These are phyloP conservation scores for Rhodofomes roseus DNA, from an alignment of 1,284 basidiomycete species.

Conservation along the genomic window DNA sequence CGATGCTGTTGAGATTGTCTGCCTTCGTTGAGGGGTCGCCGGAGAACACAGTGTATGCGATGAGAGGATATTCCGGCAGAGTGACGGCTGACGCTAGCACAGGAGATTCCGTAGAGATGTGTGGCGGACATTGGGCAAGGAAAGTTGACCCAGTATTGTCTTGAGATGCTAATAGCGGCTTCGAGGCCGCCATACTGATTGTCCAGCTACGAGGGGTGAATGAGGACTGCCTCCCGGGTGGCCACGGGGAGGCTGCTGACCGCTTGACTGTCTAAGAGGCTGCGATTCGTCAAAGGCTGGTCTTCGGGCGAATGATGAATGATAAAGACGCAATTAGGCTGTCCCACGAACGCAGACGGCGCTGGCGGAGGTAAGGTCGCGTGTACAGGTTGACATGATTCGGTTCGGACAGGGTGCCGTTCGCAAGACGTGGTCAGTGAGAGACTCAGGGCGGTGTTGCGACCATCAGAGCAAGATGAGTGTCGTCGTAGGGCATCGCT, in stretches of 20 bases:
- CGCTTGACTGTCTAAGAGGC: background rate
- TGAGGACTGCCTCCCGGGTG: background rate
- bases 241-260: background rate
- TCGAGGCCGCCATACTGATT: constrained; percentile 23
- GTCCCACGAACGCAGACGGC: background rate
- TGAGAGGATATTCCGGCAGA: constrained; percentile 32
- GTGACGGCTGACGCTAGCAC: constrained; percentile 37
- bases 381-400: background rate
- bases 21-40: constrained; percentile 24
- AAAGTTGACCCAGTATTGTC: constrained; percentile 31
- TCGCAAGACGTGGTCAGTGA: background rate
- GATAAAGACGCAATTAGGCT: background rate
- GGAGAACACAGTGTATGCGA: constrained; percentile 46
- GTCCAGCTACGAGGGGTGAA: background rate
- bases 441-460: background rate
- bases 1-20: constrained; percentile 41
- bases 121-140: constrained; percentile 29
- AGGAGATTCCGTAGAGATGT: constrained; percentile 29
- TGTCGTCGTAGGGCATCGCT: background rate
- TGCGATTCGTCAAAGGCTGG: background rate
- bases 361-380: background rate
- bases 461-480: background rate
- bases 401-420: background rate
- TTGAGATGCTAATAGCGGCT: constrained; percentile 20
- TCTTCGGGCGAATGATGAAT: background rate